Conservation (phyloP, 2,329 filamentous ascomycete genomes). For the Trichoderma sp. region DNA sequence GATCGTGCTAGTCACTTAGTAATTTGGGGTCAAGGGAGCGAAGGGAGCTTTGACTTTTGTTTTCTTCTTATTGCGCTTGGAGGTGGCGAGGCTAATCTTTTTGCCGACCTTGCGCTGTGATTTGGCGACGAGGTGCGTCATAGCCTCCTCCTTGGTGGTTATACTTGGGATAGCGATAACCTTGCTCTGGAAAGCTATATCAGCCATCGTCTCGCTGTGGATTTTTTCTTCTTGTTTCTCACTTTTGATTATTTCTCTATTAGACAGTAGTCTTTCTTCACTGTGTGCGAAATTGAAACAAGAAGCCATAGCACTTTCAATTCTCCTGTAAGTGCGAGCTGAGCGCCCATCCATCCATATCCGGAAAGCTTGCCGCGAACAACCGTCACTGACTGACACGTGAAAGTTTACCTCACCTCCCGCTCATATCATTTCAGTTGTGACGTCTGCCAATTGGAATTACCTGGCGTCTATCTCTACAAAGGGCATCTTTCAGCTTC, state of each 20-base stretch:
- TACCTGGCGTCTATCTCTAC: neutral
- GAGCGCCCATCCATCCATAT: neutral
- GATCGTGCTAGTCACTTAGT: neutral
- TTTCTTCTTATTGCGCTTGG: neutral
- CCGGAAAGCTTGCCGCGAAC: conserved; percentile 19
- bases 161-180: neutral
- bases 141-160: neutral
- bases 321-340: neutral
- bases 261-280: neutral
- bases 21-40: neutral
- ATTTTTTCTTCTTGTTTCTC: neutral
- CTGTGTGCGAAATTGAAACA: neutral
- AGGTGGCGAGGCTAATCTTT: conserved; percentile 23
- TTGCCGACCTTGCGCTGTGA: conserved; percentile 17
- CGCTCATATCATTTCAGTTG: neutral
- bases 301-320: neutral
- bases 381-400: conserved; percentile 41
- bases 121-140: conserved; percentile 13
- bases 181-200: conserved; percentile 15
- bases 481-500: neutral
- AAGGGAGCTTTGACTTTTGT: neutral
- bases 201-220: conserved; percentile 8
- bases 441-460: conserved; percentile 1
- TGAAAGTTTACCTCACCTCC: conserved; percentile 36
- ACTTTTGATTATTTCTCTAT: neutral